Conservation (phyloP, 176 grass and related monocot genomes). For the Triticum urartu region DNA sequence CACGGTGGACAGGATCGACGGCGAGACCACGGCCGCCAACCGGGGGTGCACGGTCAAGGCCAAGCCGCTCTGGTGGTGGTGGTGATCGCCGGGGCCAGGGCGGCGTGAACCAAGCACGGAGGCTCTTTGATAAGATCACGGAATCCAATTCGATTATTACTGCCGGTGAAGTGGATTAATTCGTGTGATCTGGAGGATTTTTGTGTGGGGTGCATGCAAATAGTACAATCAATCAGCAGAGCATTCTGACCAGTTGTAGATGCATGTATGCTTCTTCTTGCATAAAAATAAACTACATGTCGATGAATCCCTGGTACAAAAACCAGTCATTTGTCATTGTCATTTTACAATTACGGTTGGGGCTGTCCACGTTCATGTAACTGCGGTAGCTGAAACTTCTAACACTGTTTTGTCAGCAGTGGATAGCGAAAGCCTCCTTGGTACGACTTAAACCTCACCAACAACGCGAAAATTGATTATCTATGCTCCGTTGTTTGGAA, state of each 20-base stretch:
- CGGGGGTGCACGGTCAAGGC: conserved; percentile 45
- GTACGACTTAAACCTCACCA: conserved; percentile 3
- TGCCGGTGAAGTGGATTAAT: background rate
- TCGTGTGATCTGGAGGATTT: background rate
- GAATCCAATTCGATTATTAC: too few relatives aligned
- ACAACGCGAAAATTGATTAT: background rate
- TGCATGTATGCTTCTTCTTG: background rate
- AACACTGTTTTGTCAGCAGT: background rate
- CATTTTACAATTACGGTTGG: background rate
- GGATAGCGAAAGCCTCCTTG: background rate
- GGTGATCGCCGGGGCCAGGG: conserved; percentile 23
- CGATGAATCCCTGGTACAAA: too few relatives aligned
- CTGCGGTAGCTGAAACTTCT: background rate
- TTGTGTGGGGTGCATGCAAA: background rate
- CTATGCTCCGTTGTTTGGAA: background rate
- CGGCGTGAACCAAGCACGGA: background rate
- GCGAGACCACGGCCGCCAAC: background rate
- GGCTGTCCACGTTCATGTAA: background rate
- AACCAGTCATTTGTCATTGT: background rate
- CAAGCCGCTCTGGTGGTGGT: conserved; percentile 51
- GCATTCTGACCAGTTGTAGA: background rate
- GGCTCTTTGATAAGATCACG: background rate
- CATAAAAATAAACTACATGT: background rate
- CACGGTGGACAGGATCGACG: conserved; percentile 52
- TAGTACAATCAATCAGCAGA: background rate